Conservation (phyloP, 495 filamentous ascomycete genomes). For the Podospora sp. region DNA sequence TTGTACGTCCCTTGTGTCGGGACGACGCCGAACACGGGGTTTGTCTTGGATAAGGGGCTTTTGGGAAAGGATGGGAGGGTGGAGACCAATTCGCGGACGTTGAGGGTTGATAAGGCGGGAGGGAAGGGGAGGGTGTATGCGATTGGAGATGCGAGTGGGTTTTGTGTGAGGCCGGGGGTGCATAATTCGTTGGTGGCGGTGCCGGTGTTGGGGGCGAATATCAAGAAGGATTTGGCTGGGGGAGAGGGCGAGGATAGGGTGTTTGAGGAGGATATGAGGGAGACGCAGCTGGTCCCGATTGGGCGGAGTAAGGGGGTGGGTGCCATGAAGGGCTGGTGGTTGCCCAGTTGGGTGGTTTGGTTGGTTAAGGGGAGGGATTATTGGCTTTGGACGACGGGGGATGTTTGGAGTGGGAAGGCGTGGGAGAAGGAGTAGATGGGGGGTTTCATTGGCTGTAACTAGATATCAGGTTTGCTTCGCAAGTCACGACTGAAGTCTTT, state of each 20-base stretch:
- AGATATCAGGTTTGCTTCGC: no score
- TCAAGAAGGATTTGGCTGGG: slow-evolving; percentile 36
- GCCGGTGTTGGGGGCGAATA: slow-evolving; percentile 37
- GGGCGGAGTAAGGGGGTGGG: slow-evolving; percentile 57
- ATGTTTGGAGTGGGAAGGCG: slow-evolving; percentile 55
- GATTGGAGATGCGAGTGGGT: slow-evolving; percentile 39
- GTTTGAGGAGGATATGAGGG: slow-evolving; percentile 45
- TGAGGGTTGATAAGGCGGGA: slow-evolving; percentile 35
- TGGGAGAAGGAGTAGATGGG: slow-evolving; percentile 51
- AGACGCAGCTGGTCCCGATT: slow-evolving; percentile 57
- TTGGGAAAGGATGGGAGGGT: slow-evolving; percentile 36
- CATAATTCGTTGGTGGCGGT: slow-evolving; percentile 33
- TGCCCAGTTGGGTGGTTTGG: slow-evolving; percentile 61
- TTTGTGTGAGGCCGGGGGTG: slow-evolving; percentile 31
- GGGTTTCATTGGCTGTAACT: no score
- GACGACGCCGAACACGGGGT: slow-evolving; percentile 41
- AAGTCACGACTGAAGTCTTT: no score
- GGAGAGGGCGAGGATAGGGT: slow-evolving; percentile 25
- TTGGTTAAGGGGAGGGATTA: slow-evolving; percentile 66
- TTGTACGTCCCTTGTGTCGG: slow-evolving; percentile 46
- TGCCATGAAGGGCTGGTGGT: slow-evolving; percentile 51
- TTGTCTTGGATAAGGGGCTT: slow-evolving; percentile 28
- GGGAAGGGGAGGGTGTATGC: slow-evolving; percentile 35
- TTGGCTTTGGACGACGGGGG: slow-evolving; percentile 52
- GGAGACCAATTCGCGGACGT: slow-evolving; percentile 35